Evolutionary conservation across 164 flowering plant genomes (phyloP), one percentile per base, ranked within the genome.

Genomic region (Taxillus chinensis): DNA sequence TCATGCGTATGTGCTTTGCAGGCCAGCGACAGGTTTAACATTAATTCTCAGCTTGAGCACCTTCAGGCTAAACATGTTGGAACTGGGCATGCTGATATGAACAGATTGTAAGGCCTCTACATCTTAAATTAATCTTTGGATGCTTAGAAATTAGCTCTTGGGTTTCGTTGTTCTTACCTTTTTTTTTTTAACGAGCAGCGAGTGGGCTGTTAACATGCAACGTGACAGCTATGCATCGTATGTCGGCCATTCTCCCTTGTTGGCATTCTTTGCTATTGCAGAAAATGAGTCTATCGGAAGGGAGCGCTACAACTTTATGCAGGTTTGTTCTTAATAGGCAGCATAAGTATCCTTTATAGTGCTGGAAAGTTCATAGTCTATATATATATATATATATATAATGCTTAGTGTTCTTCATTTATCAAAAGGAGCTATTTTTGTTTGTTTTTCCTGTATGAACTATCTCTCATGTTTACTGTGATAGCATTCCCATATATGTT

Each of bases 21-120:
- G 96, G 98, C 98, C 45, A 93, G 97, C 68, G 98, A 93, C 67
- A 85, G 98, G 74, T 93, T 92, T 65, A 90, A 93, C 71, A 93
- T 93, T 59, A 93, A 93, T 71, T 93, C 98, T 53, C 98, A 93
- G 83, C 90, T 92, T 42, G 98, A 93, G 77, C 97, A 93, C 79
- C 90, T 93, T 60, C 97, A 93, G 74, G 98, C 97, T 53, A 93
- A 88, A 71, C 87, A 90, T 71, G 98, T 93, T 37, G 98, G 98
- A 55, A 93, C 98, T 12, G 97, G 98, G 2, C 98, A 93, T 67
- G 97, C 97, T 0, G 98, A 93, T 59, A 68, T 93, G 81, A 88
- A 79, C 55, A 81, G 97, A 90, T 93, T 88, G 98, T 78, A 70
- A 74, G 89, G 65, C 45, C 43, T 15, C 27, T 54, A 5, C 43